Conservation (phyloP, 176 grass and related monocot species). For the Carex pumila region DNA sequence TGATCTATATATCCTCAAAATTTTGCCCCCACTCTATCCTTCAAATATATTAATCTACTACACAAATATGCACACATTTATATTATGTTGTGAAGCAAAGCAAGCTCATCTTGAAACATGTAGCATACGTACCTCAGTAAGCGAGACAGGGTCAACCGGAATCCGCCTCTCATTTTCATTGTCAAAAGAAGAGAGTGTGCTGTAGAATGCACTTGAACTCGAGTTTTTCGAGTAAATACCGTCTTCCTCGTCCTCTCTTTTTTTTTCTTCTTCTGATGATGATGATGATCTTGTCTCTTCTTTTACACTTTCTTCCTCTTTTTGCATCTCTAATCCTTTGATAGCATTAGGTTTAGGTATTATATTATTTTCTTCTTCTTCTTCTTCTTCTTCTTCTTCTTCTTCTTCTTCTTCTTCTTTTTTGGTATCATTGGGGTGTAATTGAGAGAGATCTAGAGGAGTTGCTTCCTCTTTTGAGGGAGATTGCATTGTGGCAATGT, state of each 20-base stretch:
- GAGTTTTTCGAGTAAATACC: slow-evolving; percentile 12
- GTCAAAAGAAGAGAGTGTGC: slow-evolving; percentile 25
- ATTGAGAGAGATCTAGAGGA: not conserved
- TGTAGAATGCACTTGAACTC: not conserved
- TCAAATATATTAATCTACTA: too few species aligned
- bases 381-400: not conserved
- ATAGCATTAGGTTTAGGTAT: not conserved
- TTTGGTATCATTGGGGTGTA: not conserved
- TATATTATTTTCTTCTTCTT: not conserved
- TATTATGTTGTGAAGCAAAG: too few species aligned
- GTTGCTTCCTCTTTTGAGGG: not conserved
- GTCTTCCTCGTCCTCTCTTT: not conserved
- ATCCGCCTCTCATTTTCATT: slow-evolving; percentile 65
- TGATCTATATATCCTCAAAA: too few species aligned
- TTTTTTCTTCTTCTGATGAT: not conserved
- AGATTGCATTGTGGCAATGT: slow-evolving; percentile 22
- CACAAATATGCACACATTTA: too few species aligned
- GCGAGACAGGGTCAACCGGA: slow-evolving; percentile 53
- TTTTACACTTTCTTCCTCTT: not conserved
- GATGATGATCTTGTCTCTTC: not conserved
- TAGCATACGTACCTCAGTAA: slow-evolving; percentile 26
- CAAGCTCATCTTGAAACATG: too few species aligned
- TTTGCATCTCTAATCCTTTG: slow-evolving; percentile 13
- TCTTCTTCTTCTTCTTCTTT: not conserved
- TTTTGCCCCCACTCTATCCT: too few species aligned